Base-by-base conservation (phyloP, 148 eudicot species). In the Cornus controversa region DNA sequence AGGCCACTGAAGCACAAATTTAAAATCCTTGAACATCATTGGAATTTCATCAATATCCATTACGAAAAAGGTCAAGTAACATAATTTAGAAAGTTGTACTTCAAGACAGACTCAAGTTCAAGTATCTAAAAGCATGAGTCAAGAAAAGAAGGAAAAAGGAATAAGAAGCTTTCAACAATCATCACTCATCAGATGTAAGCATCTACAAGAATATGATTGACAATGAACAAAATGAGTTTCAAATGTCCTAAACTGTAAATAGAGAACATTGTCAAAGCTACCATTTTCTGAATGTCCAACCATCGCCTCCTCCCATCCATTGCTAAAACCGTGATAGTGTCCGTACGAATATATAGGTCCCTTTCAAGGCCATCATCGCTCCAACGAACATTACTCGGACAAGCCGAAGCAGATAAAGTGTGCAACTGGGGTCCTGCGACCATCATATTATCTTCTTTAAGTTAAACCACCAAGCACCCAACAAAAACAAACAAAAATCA, bases 301-400 rank as follows among this genome's bases (percentile, higher is more conserved):
- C 99, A 96, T 74, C 99, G 89, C 79, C 98, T 89, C 79, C 93
- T 89, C 18, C 98, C 99, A 84, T 96, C 99, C 99, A 93, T 93
- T 54, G 98, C 98, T 82, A 91, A 83, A 77, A 93, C 87, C 76
- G 98, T 91, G 80, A 96, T 89, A 23, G 93, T 90, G 60, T 85
- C 64, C 8, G 92, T 87, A 82, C 89, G 89, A 81, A 96, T 89
- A 85, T 96, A 90, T 22, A 96, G 86, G 85, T 96, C 99, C 84
- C 80, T 90, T 85, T 96, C 99, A 66, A 93, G 91, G 83, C 89
- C 87, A 76, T 90, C 97, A 73, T 90, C 85, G 75, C 75, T 86
- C 99, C 98, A 93, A 58, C 77, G 90, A 81, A 81, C 58, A 79
- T 79, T 87, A 68, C 83, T 81, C 64, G 99, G 99, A 84, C 99